phyloP scores from a whole-genome alignment of 1,139 yeast species.

The Blastobotrys persicus region DNA sequence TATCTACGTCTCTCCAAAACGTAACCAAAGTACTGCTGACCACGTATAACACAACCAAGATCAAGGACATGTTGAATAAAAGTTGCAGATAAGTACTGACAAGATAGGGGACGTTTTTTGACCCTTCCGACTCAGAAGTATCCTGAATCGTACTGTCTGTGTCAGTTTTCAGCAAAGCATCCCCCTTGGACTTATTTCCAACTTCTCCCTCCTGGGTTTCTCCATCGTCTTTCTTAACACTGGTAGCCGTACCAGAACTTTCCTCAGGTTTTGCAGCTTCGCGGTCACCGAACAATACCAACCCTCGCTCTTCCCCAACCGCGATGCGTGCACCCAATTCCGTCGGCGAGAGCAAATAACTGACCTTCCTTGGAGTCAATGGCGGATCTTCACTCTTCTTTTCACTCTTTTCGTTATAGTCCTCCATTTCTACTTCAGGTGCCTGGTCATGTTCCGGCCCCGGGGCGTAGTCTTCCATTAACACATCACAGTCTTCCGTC shows the following conservation, averaged over 20 bases:
- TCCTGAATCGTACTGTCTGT: constrained; percentile 15
- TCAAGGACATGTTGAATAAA: constrained; percentile 55
- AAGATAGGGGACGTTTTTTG: constrained; percentile 60
- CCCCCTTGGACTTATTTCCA: no score
- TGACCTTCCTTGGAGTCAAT: constrained; percentile 7
- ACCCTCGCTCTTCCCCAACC: neutral
- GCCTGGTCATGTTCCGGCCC: no score
- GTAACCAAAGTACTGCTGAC: constrained; percentile 52
- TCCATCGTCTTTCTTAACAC: neutral
- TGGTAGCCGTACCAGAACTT: neutral
- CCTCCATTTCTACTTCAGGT: constrained; percentile 11
- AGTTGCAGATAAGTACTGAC: constrained; percentile 71
- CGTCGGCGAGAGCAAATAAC: constrained; percentile 24
- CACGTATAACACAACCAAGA: constrained; percentile 52
- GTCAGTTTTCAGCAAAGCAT: neutral
- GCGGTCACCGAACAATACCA: neutral
- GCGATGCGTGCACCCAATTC: constrained; percentile 30
- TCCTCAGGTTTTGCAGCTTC: constrained; percentile 1
- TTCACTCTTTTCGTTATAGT: constrained; percentile 5
- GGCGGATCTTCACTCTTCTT: constrained; percentile 1
- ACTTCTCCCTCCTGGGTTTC: constrained; percentile 4
- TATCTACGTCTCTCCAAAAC: constrained; percentile 66
- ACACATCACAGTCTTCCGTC: constrained; percentile 10
- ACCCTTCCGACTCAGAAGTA: constrained; percentile 22
- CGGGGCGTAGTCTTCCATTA: constrained; percentile 3